phyloP scores from a whole-genome alignment of 139 green algal species.

The Marvania coccoides region DNA sequence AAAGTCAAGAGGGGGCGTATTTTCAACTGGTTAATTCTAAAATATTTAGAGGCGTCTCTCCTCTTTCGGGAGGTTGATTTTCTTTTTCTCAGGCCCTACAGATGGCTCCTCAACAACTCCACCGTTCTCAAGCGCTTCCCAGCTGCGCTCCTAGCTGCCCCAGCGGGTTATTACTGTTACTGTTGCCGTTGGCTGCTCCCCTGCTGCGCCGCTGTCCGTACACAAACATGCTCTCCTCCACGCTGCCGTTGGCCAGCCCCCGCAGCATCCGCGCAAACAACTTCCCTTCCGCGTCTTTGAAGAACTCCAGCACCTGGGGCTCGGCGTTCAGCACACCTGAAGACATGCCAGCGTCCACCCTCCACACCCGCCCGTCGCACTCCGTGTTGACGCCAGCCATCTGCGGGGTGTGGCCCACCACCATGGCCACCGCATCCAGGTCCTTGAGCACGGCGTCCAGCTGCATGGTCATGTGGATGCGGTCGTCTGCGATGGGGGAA shows the following conservation, averaged over 20 bases:
- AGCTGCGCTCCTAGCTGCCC: too few relatives aligned
- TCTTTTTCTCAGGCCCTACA: too few relatives aligned
- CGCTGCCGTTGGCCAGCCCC: neutral
- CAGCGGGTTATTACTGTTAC: too few relatives aligned
- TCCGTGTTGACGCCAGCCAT: conserved; percentile 75
- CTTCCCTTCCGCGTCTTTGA: conserved; percentile 9
- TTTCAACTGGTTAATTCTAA: too few relatives aligned
- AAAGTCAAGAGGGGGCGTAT: too few relatives aligned
- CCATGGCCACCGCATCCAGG: conserved; percentile 58
- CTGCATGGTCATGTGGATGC: conserved; percentile 50
- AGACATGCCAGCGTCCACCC: conserved; percentile 89
- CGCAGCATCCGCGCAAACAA: neutral
- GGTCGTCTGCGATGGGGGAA: conserved; percentile 33
- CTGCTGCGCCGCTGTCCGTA: too few relatives aligned
- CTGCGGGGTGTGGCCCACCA: conserved; percentile 89
- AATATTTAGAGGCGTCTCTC: too few relatives aligned
- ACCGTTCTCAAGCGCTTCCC: too few relatives aligned
- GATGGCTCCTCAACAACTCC: too few relatives aligned
- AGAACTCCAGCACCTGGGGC: conserved; percentile 41
- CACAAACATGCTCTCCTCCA: neutral
- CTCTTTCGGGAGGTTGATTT: too few relatives aligned
- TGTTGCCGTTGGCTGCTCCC: too few relatives aligned
- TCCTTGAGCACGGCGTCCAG: conserved; percentile 49
- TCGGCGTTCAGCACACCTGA: conserved; percentile 70
- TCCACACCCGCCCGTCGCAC: conserved; percentile 75